Evolutionary conservation across 2,329 filamentous ascomycete genomes (phyloP).

Genomic region (Penicillium sp.): DNA sequence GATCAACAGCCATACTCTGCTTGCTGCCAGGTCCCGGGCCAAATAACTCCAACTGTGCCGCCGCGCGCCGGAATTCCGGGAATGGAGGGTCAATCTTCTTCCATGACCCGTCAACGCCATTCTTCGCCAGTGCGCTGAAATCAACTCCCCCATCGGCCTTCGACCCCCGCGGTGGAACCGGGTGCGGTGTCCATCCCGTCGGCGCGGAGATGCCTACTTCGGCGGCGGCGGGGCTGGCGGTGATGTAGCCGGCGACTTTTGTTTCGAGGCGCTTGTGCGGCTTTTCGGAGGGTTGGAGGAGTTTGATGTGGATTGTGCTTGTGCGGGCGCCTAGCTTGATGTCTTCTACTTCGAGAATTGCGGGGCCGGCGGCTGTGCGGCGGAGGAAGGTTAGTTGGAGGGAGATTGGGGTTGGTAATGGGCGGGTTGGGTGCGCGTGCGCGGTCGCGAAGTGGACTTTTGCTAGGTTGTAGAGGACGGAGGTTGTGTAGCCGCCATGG

Average conservation of each 20-base stretch:
- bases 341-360: conserved; percentile 62
- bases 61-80: conserved; percentile 52
- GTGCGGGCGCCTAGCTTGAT: conserved; percentile 68
- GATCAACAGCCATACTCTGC: conserved; percentile 52
- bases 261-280: conserved; percentile 54
- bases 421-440: conserved; percentile 60
- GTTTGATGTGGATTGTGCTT: conserved; percentile 65
- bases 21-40: conserved; percentile 33
- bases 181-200: conserved; percentile 59
- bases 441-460: conserved; percentile 64
- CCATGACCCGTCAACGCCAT: conserved; percentile 35
- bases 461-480: conserved; percentile 64
- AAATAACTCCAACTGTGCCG: conserved; percentile 55
- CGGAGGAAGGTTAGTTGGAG: conserved; percentile 69
- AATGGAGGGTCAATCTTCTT: conserved; percentile 30
- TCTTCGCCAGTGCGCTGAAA: conserved; percentile 22
- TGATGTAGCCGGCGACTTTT: conserved; percentile 68
- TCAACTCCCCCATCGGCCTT: conserved; percentile 36
- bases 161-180: conserved; percentile 46
- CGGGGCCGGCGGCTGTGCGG: conserved; percentile 63
- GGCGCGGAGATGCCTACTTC: conserved; percentile 62
- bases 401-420: conserved; percentile 59
- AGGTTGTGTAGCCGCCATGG: conserved; percentile 71
- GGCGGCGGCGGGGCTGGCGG: conserved; percentile 61
- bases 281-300: conserved; percentile 48